Conservation (phyloP, 768 basidiomycete genomes). For the Tricholoma hemisulphureum region DNA sequence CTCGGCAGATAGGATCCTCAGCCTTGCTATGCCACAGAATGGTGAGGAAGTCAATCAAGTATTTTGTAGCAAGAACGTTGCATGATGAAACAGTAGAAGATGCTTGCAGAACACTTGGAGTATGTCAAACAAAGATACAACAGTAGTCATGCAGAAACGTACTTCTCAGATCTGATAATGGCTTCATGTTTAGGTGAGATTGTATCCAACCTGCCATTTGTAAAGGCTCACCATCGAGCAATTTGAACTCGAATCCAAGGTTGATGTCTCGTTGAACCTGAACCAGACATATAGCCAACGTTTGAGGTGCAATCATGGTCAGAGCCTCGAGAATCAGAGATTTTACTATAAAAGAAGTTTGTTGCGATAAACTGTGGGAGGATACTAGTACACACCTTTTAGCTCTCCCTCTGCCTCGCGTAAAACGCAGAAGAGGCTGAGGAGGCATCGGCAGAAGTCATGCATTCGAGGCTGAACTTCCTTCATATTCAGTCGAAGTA, state of each 20-base stretch:
- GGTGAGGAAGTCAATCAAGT: constrained; percentile 30
- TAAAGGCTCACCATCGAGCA: constrained; percentile 33
- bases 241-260: constrained; percentile 24
- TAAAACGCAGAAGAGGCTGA: constrained; percentile 29
- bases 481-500: constrained; percentile 19
- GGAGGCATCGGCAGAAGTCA: constrained; percentile 26
- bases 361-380: not conserved
- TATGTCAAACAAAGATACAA: not conserved
- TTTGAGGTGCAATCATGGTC: constrained; percentile 18
- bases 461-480: constrained; percentile 9
- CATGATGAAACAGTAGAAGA: constrained; percentile 1
- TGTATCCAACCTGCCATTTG: not conserved
- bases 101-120: not conserved
- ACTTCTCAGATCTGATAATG: constrained; percentile 10
- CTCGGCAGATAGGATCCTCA: constrained; percentile 4
- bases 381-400: constrained; percentile 17
- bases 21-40: constrained; percentile 32
- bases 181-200: not conserved
- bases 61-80: constrained; percentile 20
- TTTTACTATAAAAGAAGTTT: constrained; percentile 33
- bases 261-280: constrained; percentile 19
- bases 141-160: not conserved
- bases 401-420: constrained; percentile 19
- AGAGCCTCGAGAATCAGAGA: constrained; percentile 33
- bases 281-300: constrained; percentile 17